phyloP scores from a whole-genome alignment of 495 filamentous ascomycete species.

The Pyronema domesticum region DNA sequence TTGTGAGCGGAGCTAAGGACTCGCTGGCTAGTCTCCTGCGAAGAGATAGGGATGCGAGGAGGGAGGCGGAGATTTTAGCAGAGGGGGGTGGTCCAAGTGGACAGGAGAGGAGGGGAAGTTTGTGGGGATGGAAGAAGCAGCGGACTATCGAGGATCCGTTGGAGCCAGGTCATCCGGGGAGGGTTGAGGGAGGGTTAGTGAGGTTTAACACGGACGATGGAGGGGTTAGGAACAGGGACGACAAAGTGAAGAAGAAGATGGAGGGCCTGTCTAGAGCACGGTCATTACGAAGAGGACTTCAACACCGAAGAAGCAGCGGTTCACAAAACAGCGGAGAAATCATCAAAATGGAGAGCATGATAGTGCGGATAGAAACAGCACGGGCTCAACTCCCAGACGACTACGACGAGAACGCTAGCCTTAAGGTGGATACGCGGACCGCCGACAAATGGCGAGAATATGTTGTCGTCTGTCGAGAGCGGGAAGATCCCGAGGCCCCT shows the following conservation, averaged over 20 bases:
- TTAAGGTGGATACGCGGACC: constrained; percentile 40
- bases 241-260: constrained; percentile 17
- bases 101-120: neutral
- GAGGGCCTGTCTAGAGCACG: constrained; percentile 18
- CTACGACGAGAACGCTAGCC: constrained; percentile 49
- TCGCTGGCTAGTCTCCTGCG: constrained; percentile 24
- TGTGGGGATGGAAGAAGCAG: neutral
- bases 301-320: neutral
- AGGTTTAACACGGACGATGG: constrained; percentile 24
- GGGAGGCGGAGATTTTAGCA: neutral
- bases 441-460: constrained; percentile 56
- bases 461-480: constrained; percentile 49
- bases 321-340: constrained; percentile 36
- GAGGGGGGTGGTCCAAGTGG: neutral
- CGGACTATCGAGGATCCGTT: neutral
- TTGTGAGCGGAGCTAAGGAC: constrained; percentile 6
- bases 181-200: constrained; percentile 18
- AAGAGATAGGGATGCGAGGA: neutral
- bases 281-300: constrained; percentile 6
- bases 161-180: constrained; percentile 10
- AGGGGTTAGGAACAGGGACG: constrained; percentile 17
- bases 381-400: constrained; percentile 39
- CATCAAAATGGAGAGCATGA: constrained; percentile 58
- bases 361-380: constrained; percentile 46
- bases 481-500: constrained; percentile 34